A percentile compares a stretch with the other conserved stretches of the same genome.
These are phyloP conservation scores for Calonectria fujianensis DNA, from an alignment of 2,329 filamentous ascomycete species.

Conservation along the genomic window DNA sequence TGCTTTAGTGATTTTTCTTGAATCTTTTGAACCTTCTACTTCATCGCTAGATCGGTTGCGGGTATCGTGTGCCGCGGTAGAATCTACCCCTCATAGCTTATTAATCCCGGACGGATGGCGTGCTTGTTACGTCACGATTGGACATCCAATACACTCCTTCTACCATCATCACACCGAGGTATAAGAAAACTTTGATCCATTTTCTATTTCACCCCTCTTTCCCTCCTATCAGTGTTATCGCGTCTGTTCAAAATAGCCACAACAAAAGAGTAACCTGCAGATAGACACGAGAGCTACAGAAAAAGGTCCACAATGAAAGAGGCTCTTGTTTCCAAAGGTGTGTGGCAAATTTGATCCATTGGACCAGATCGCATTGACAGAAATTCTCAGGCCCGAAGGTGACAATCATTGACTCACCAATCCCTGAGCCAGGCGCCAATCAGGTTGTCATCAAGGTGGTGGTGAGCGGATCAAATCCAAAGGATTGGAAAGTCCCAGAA, in stretches of 20 bases:
- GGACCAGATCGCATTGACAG: not conserved
- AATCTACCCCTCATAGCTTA: conserved; percentile 15
- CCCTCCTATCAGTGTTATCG: not conserved
- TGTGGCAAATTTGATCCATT: no score
- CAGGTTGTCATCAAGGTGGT: conserved; percentile 12
- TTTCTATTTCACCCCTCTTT: not conserved
- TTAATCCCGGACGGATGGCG: not conserved
- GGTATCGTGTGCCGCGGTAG: not conserved
- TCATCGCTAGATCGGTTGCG: not conserved
- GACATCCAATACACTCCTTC: not conserved
- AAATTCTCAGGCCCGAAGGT: not conserved
- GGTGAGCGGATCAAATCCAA: conserved; percentile 16
- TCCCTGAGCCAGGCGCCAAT: not conserved
- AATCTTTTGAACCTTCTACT: not conserved
- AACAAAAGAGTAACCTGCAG: not conserved
- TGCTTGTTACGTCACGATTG: conserved; percentile 3
- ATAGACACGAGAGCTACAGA: not conserved
- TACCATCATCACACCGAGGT: not conserved
- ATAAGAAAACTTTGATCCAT: not conserved
- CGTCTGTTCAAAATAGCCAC: not conserved
- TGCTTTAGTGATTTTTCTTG: not conserved
- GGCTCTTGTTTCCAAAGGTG: conserved; percentile 8
- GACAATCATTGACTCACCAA: conserved; percentile 4
- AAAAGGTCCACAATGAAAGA: not conserved
- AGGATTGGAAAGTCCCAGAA: conserved; percentile 13